Evolutionary conservation across 345 rosid species (phyloP).

Genomic region (Salix dunnii): DNA sequence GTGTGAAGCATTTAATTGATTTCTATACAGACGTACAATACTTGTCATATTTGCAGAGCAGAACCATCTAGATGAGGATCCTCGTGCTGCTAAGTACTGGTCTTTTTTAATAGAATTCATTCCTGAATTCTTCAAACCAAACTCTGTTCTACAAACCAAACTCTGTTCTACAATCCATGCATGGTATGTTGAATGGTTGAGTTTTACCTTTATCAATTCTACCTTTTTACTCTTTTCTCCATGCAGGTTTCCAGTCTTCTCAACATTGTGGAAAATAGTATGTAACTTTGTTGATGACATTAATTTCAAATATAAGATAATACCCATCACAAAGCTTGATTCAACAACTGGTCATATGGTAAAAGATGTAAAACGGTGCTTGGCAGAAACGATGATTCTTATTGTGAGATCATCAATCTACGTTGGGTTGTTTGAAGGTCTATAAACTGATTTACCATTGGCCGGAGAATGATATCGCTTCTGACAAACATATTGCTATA

Average conservation of each 20-base stretch:
- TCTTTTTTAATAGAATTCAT: slow-evolving; percentile 20
- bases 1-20: slow-evolving; percentile 72
- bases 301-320: not conserved
- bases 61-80: slow-evolving; percentile 62
- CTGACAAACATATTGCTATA: not conserved
- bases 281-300: not conserved
- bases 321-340: not conserved
- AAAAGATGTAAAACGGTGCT: not conserved
- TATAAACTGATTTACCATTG: not conserved
- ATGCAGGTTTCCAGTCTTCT: not conserved
- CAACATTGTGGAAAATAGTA: not conserved
- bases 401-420: not conserved
- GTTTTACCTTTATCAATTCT: not conserved
- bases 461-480: not conserved
- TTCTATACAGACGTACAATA: slow-evolving; percentile 90
- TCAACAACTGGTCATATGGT: not conserved
- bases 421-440: not conserved
- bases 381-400: not conserved
- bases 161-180: not conserved
- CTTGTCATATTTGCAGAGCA: slow-evolving; percentile 72
- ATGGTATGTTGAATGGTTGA: not conserved
- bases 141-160: not conserved
- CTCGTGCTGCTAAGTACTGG: slow-evolving; percentile 88
- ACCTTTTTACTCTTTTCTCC: too few species aligned
- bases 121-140: not conserved